Evolutionary conservation across 1,284 basidiomycete genomes (phyloP), one percentile per base, ranked within the genome.

Genomic region (Flammula alnicola): DNA sequence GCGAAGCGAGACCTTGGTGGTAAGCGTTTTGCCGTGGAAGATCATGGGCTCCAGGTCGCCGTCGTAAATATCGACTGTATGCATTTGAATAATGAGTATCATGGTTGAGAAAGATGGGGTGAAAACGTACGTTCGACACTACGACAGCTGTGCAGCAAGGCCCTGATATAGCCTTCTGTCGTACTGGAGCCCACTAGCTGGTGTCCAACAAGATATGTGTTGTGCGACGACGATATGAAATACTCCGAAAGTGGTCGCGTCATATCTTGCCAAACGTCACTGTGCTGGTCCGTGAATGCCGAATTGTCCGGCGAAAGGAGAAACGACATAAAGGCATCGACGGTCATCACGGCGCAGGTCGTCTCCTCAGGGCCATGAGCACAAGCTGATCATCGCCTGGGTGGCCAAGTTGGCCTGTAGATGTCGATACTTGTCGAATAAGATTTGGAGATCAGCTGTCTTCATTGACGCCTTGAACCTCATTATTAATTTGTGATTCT

Each of bases 141-240:
- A n/a, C 96, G 82, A 62, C 95, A 98, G 25, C 93, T 88, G 44
- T 91, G 89, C 44, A 97, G 75, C 33, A 98, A 71, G 0, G 95
- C 95, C 0, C 96, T 82, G 47, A 98, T 93, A 65, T 98, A 99
- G 0, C 95, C 96, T 64, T 98, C 95, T 26, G 95, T 87, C 0
- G 95, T 97, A 59, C 91, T 95, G 46, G 87, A 84, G 3, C 96
- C 96, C 3, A 95, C 86, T 52, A 97, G 86, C 64, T 99, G 96
- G 58, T 93, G 86, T 0, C 95, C 95, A 4, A 96, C 86, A 5
- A 99, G 85, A 64, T 99, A 98, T 0, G 96, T 98, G 63, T 99
- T 98, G 65, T 98, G 96, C 17, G 94, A 97, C 12, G 92, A 93
- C 7, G 93, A 95, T 61, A 98, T 88, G 63, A 81, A 97, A 67